phyloP scores from a whole-genome alignment of 2,329 filamentous ascomycete genomes.

The Tolypocladium tropicale region DNA sequence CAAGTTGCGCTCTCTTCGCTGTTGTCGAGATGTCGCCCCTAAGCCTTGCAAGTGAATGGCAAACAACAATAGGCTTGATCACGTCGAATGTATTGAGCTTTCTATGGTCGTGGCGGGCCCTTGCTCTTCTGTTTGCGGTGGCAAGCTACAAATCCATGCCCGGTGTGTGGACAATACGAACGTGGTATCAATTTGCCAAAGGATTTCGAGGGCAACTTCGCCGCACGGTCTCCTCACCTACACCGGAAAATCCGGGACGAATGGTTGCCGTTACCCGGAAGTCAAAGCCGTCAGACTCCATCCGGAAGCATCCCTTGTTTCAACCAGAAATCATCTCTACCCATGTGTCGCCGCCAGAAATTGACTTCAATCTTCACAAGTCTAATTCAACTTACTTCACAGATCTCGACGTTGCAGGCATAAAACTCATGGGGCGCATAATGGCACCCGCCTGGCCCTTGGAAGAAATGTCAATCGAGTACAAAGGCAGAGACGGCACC shows the following conservation, averaged over 20 bases:
- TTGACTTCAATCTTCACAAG: slow-evolving; percentile 4
- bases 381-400: slow-evolving; percentile 3
- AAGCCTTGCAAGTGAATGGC: not conserved
- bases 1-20: not conserved
- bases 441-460: slow-evolving; percentile 2
- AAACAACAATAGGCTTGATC: not conserved
- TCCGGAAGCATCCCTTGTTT: slow-evolving; percentile 1
- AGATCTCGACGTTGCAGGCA: not conserved
- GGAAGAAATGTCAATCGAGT: slow-evolving; percentile 1
- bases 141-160: slow-evolving; percentile 1
- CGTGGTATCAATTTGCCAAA: slow-evolving; percentile 1
- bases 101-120: not conserved
- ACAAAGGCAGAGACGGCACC: slow-evolving; percentile 1
- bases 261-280: not conserved
- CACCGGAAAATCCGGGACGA: not conserved
- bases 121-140: not conserved
- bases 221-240: not conserved
- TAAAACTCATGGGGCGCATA: slow-evolving; percentile 1
- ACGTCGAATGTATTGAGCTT: not conserved
- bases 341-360: not conserved
- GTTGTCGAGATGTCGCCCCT: not conserved
- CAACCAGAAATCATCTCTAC: slow-evolving; percentile 1
- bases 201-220: not conserved
- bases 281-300: not conserved
- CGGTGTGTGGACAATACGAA: slow-evolving; percentile 1